Conservation (phyloP, 768 basidiomycete species). For the Dendrothele bispora region DNA sequence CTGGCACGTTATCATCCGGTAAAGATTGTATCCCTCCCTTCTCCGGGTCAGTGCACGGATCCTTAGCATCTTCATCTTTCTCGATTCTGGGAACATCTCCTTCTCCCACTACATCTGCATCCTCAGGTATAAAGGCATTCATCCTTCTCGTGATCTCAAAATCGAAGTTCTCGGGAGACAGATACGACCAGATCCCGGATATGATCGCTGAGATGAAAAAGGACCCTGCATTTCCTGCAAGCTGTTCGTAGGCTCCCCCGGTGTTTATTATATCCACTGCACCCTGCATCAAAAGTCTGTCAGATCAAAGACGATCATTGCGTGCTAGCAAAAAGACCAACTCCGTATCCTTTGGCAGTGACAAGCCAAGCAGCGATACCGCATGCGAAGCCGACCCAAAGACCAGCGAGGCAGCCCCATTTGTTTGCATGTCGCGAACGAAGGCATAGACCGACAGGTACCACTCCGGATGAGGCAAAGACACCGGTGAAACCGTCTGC, state of each 20-base stretch:
- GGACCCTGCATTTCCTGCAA: constrained; percentile 13
- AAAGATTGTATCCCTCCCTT: neutral
- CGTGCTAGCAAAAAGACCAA: neutral
- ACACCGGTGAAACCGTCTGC: constrained; percentile 3
- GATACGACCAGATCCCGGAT: constrained; percentile 3
- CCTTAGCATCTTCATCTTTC: neutral
- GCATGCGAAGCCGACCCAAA: constrained; percentile 11
- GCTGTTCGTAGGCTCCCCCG: constrained; percentile 11
- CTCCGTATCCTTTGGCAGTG: constrained; percentile 11
- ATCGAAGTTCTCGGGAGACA: constrained; percentile 3
- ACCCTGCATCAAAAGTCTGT: no score
- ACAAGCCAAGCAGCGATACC: constrained; percentile 15
- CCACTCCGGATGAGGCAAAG: constrained; percentile 13
- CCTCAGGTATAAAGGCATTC: neutral
- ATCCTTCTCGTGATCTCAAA: constrained; percentile 3
- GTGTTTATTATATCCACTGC: constrained; percentile 9
- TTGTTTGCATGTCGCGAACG: constrained; percentile 10
- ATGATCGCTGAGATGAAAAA: constrained; percentile 13
- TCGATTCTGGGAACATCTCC: neutral
- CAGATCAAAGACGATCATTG: neutral
- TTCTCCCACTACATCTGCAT: neutral
- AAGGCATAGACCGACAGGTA: constrained; percentile 12
- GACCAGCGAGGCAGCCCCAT: constrained; percentile 8
- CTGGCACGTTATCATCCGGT: neutral
- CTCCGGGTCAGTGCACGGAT: neutral